Conservation (phyloP, 768 basidiomycete species). For the Psilocybe tampanensis region DNA sequence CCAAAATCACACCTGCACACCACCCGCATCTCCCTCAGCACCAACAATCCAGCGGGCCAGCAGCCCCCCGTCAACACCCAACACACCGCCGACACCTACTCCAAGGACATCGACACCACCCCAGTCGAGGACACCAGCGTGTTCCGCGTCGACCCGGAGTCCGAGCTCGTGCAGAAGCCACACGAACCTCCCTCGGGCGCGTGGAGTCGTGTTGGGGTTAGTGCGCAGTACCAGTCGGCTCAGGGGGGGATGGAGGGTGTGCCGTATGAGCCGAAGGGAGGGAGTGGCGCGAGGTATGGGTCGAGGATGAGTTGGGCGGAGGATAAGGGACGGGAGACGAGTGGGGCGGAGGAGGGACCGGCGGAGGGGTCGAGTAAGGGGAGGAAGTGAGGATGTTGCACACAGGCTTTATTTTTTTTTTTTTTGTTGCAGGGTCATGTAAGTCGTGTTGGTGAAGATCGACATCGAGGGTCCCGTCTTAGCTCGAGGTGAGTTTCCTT, state of each 20-base stretch:
- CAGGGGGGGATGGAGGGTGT: slow-evolving; percentile 26
- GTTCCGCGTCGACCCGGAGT: slow-evolving; percentile 21
- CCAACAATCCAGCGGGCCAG: not conserved
- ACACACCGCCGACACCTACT: slow-evolving; percentile 23
- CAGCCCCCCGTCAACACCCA: not conserved
- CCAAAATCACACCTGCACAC: not conserved
- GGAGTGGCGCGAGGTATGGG: slow-evolving; percentile 31
- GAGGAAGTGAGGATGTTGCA: slow-evolving; percentile 14
- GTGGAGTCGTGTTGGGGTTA: slow-evolving; percentile 44
- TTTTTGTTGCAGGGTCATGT: not conserved
- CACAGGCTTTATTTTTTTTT: not conserved
- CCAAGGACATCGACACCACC: slow-evolving; percentile 21
- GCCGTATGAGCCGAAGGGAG: slow-evolving; percentile 32
- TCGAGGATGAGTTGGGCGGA: slow-evolving; percentile 26
- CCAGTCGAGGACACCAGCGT: slow-evolving; percentile 19
- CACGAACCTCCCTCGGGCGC: slow-evolving; percentile 50
- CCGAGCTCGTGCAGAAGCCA: slow-evolving; percentile 31
- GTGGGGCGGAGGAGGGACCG: slow-evolving; percentile 36
- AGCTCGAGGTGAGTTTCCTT: too few species aligned
- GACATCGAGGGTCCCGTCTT: too few species aligned
- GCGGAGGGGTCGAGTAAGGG: slow-evolving; percentile 38
- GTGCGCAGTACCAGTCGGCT: slow-evolving; percentile 35
- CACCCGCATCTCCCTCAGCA: not conserved
- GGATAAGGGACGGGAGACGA: slow-evolving; percentile 37
- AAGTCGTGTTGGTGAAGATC: too few species aligned